Percentiles rank a stretch among this genome's conserved stretches.
Conservation (phyloP, 129 eudicot species). For the Saussurea involucrata region DNA sequence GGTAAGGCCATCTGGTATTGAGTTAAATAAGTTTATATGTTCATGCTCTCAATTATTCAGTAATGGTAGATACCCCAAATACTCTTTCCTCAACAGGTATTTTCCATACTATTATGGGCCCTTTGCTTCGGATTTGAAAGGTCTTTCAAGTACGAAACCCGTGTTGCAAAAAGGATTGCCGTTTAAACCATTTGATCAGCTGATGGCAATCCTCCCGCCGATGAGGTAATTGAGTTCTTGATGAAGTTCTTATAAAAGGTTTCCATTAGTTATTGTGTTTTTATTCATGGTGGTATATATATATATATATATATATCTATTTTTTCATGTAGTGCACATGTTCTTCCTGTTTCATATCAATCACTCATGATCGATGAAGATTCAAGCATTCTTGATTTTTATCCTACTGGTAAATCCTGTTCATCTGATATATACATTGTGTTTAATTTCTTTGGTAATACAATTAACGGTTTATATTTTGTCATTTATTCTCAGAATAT, state of each 20-base stretch:
- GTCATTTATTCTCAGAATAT: constrained; percentile 34
- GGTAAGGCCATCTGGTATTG: constrained; percentile 28
- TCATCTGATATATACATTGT: background rate
- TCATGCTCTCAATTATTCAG: background rate
- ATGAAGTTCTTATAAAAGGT: background rate
- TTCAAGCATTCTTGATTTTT: constrained; percentile 45
- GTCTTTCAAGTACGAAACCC: constrained; percentile 36
- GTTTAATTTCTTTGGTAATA: background rate
- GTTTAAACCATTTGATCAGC: constrained; percentile 64
- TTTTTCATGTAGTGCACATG: constrained; percentile 43
- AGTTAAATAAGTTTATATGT: background rate
- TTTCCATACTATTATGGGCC: constrained; percentile 64
- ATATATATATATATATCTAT: no score
- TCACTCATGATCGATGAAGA: constrained; percentile 42
- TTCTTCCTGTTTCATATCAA: constrained; percentile 44
- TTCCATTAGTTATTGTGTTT: background rate
- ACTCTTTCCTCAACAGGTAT: constrained; percentile 32
- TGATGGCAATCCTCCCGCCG: constrained; percentile 71
- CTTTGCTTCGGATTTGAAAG: constrained; percentile 66
- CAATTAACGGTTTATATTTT: background rate
- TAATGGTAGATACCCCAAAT: background rate
- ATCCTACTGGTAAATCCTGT: constrained; percentile 35
- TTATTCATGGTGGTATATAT: background rate
- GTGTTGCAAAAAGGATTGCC: constrained; percentile 48
- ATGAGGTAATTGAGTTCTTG: constrained; percentile 35